phyloP scores from a whole-genome alignment of 768 basidiomycete species.

The Suillus subluteus region DNA sequence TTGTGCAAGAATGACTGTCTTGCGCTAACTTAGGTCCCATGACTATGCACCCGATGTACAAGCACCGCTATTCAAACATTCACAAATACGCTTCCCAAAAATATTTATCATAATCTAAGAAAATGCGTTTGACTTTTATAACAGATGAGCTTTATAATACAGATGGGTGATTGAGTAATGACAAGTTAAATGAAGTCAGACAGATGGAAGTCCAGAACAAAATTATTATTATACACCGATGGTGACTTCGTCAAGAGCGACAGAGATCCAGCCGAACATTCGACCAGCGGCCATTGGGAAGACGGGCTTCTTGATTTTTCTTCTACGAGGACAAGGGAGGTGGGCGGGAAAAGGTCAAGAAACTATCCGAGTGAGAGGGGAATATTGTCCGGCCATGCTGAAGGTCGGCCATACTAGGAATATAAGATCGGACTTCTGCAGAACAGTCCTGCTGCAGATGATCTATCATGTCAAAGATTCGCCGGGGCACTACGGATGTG shows the following conservation, averaged over 20 bases:
- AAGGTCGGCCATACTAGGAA: conserved; percentile 38
- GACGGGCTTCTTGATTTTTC: neutral
- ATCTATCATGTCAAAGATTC: conserved; percentile 44
- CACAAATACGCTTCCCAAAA: neutral
- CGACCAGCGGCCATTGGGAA: neutral
- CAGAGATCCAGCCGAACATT: neutral
- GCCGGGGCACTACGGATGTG: conserved; percentile 30
- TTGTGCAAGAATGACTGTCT: conserved; percentile 20
- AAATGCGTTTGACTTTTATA: conserved; percentile 7
- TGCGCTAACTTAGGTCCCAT: conserved; percentile 9
- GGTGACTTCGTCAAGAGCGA: conserved; percentile 1
- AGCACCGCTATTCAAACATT: neutral
- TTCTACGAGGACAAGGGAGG: conserved; percentile 26
- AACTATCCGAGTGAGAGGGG: conserved; percentile 23
- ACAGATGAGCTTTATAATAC: conserved; percentile 7
- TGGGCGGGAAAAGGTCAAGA: conserved; percentile 43
- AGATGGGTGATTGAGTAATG: conserved; percentile 5
- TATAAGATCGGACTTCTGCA: conserved; percentile 64
- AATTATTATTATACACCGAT: conserved; percentile 8
- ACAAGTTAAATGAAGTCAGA: conserved; percentile 3
- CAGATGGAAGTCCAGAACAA: conserved; percentile 6
- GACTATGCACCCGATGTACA: neutral
- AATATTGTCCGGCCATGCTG: conserved; percentile 18
- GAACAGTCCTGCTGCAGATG: conserved; percentile 59
- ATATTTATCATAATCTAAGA: neutral